Base-by-base conservation (phyloP, 345 rosid species). In the Salix brachista region DNA sequence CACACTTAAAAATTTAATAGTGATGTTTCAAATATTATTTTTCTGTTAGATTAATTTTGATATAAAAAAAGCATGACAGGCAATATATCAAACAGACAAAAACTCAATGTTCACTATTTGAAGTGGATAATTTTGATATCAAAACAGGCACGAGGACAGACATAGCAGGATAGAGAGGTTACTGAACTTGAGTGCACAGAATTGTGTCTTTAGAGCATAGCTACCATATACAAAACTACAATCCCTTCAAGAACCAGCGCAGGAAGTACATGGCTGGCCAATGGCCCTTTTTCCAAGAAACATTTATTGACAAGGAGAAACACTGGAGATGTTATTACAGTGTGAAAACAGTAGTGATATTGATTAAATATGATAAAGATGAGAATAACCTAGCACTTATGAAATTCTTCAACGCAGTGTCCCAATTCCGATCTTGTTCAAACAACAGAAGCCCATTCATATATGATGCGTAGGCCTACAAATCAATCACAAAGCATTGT, bases 371-470 rank as follows among this genome's bases (percentile, higher is more conserved):
- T 67, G 39, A 77, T 14, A 19, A 19, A 67, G 65, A 60, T 26
- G 62, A 68, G 71, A 41, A 80, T 74, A 78, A 96, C 99, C 99
- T 96, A 86, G 99, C 93, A 84, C 89, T 93, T 77, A 87, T 89
- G 85, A 96, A 96, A 81, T 89, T 82, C 89, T 86, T 89, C 86
- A 94, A 86, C 17, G 98, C 97, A 81, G 86, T 86, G 68, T 96
- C 97, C 98, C 98, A 96, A 80, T 88, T 96, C 79, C 86, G 84
- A 77, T 94, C 99, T 88, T 94, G 97, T 87, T 96, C 99, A 82
- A 96, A 96, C 87, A 96, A 82, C 78, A 96, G 84, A 83, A 75
- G 91, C 76, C 95, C 98, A 88, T 94, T 90, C 98, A 96, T 96
- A 82, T 92, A 96, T 74, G 97, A 91, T n/a, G 95, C 97, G 87